These are phyloP conservation scores for Crithidia sp. DNA, from an alignment of 208 protist genomes.

Conservation along the genomic window DNA sequence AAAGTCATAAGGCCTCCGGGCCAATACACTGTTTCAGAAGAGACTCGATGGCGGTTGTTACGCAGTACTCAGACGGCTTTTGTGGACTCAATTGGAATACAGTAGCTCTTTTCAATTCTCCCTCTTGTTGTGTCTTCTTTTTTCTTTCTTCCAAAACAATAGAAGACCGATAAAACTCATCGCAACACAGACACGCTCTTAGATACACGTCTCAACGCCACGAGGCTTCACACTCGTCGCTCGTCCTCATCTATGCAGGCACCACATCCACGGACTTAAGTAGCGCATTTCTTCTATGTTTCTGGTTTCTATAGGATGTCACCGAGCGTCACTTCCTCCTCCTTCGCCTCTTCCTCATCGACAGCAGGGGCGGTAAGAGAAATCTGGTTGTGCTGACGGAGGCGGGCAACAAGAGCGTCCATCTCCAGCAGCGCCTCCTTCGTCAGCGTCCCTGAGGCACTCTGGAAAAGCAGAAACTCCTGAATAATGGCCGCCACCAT, in stretches of 20 bases:
- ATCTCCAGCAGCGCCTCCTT: conserved; percentile 56
- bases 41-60: too few relatives aligned
- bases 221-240: background rate
- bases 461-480: conserved; percentile 90
- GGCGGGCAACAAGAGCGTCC: conserved; percentile 44
- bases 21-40: too few relatives aligned
- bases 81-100: too few relatives aligned
- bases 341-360: background rate
- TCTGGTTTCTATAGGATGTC: conserved; percentile 15
- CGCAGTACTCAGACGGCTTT: too few relatives aligned
- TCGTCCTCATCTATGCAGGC: background rate
- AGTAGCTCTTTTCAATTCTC: too few relatives aligned
- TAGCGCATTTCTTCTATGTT: background rate
- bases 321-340: conserved; percentile 19
- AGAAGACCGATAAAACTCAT: too few relatives aligned
- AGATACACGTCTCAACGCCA: too few relatives aligned
- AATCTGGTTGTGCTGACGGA: conserved; percentile 67
- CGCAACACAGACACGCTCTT: too few relatives aligned
- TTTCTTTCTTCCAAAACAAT: too few relatives aligned
- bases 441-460: conserved; percentile 68
- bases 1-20: too few relatives aligned
- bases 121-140: too few relatives aligned
- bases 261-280: background rate
- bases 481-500: conserved; percentile 84
- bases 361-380: conserved; percentile 25